Evolutionary conservation across 345 rosid species (phyloP), one percentile per base, ranked within the genome.

Genomic region (Salix exigua): DNA sequence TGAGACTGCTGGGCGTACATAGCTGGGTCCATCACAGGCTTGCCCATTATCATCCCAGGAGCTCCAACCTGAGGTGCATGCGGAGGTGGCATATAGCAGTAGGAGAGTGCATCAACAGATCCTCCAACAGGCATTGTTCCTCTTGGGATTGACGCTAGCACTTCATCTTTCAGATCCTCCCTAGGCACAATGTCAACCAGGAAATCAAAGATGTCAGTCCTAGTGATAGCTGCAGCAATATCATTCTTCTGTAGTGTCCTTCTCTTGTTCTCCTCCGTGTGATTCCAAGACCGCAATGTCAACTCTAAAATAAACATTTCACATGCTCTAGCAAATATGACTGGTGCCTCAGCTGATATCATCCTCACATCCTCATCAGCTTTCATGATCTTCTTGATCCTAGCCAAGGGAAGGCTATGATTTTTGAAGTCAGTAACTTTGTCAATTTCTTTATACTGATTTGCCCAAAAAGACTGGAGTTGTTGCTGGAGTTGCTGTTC

Each of bases 341-440:
- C 94, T 0, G 99, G 99, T 6, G 99, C 99, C 82, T 95, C 99
- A 2, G 99, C 98, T 0, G 99, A 95, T 77, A 95, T 95, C 99
- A 93, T 95, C 78, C 94, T 89, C 51, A 95, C 99, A 48, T 95
- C 99, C 78, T 95, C 99, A 12, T 95, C 99, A 0, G 99, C 99
- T 81, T 95, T 95, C 99, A 95, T 95, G 91, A 95, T 95, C 82
- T 95, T 95, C 91, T 95, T 95, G 87, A 95, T 95, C 84, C 99
- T 90, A 0, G 98, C 98, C 5, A 95, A 74, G 1, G 99, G 98
- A 81, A 96, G 94, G 87, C 93, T 93, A 73, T 96, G 99, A 83
- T 90, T 90, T 89, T 91, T 95, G 85, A 95, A 95, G 80, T 93
- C 99, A 0, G 90, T 82, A 37, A 91, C 92, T 70, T 87, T 89